These are phyloP conservation scores for Cinnamomum chago DNA, from an alignment of 164 flowering plant genomes.

Conservation along the genomic window DNA sequence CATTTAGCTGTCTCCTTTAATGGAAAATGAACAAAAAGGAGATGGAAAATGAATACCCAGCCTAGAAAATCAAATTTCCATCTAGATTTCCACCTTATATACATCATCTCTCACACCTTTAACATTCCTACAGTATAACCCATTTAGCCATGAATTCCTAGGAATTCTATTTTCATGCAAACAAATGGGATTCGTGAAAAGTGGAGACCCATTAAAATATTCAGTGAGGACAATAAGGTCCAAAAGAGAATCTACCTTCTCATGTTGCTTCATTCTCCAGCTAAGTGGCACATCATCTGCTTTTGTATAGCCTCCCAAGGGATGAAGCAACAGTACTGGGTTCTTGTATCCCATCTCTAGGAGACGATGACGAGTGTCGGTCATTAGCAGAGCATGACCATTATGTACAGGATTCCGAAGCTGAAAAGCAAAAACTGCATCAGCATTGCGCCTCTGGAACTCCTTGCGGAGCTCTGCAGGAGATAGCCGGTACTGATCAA, in stretches of 20 bases:
- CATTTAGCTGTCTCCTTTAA: no score
- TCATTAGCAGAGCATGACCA: slow-evolving; percentile 98
- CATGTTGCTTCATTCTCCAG: slow-evolving; percentile 96
- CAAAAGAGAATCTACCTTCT: slow-evolving; percentile 47
- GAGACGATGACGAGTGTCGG: slow-evolving; percentile 84
- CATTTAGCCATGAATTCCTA: no score
- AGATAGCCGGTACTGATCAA: slow-evolving; percentile 77
- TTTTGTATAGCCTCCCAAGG: slow-evolving; percentile 94
- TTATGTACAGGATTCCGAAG: slow-evolving; percentile 93
- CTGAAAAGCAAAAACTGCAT: slow-evolving; percentile 95
- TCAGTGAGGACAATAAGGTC: no score
- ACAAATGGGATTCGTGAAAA: no score
- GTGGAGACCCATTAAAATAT: no score
- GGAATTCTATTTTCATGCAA: no score
- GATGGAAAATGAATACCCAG: no score
- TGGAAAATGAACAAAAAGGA: no score
- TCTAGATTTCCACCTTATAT: no score
- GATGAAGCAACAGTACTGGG: slow-evolving; percentile 87
- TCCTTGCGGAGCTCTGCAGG: slow-evolving; percentile 78
- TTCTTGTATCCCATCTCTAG: slow-evolving; percentile 96
- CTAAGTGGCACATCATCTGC: slow-evolving; percentile 94
- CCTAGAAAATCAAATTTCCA: no score
- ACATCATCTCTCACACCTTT: not conserved
- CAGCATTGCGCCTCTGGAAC: slow-evolving; percentile 70
- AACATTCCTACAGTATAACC: not conserved